Evolutionary conservation across 73 alveolate species (phyloP), one percentile per base, ranked within the genome.

Genomic region (Paramecium sexaurelia): DNA sequence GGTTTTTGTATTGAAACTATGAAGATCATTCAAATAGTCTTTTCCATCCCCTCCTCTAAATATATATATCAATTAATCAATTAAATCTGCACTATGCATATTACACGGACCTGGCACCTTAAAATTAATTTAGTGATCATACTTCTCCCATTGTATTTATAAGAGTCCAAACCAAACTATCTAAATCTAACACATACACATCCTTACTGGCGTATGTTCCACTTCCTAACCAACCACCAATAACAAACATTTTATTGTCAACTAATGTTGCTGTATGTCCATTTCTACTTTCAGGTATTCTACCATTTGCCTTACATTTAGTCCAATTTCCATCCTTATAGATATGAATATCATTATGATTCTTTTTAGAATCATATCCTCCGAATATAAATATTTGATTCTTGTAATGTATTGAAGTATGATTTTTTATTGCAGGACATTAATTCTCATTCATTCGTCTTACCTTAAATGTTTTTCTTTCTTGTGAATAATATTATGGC

Each of bases 1-100:
- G 2, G 85, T 84, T 55, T 36, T 86, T 0, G 95, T 92, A 61
- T 96, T 96, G 7, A 94, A 87, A 19, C 86, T 87, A 85, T 96
- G 99, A 2, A 96, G 94, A 89, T 96, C 99, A 92, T 96, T 95
- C 73, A 96, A 87, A 73, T 96, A 96, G 68, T 96, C 96, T 47
- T 92, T 96, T 11, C 99, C 99, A 95, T 96, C 98, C 5, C 99
- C 99, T 17, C 99, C 99, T 88, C 99, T 93, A 75, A 95, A 96
- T 9, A 96, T 98, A 83, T 84, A 96, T 20, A 96, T 94, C 26
- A 90, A 85, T 19, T 95, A 67, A n/a, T 94, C 96, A 36, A 92
- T 87, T 37, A 92, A 71, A 67, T 96, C 98, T 1, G 99, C 98
- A 5, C 98, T 91, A 68, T 96, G 99, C 99, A 96, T 96, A 78